These are phyloP conservation scores for Penicillium pancosmium DNA, from an alignment of 495 filamentous ascomycete species.

Conservation along the genomic window DNA sequence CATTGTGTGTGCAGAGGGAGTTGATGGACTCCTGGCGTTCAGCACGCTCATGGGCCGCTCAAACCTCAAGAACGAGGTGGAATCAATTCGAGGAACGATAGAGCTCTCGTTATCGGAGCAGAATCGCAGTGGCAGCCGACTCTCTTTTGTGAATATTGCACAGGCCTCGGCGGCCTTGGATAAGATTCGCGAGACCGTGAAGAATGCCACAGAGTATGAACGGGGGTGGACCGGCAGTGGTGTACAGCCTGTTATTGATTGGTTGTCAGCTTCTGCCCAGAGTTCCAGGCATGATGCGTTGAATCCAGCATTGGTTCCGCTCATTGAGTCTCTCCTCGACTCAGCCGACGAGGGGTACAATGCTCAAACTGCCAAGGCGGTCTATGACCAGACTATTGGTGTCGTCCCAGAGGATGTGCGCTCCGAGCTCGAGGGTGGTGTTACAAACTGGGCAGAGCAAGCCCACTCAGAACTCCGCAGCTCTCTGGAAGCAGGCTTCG, in stretches of 20 bases:
- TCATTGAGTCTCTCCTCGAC: constrained; percentile 68
- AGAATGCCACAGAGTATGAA: constrained; percentile 71
- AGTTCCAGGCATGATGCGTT: constrained; percentile 43
- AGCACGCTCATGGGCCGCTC: constrained; percentile 45
- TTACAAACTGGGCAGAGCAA: constrained; percentile 73
- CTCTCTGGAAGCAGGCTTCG: constrained; percentile 74
- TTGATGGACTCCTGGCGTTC: constrained; percentile 55
- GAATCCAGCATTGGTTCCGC: constrained; percentile 62
- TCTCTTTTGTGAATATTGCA: constrained; percentile 57
- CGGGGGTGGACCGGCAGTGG: constrained; percentile 73
- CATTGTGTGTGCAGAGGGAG: constrained; percentile 71
- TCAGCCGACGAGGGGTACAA: constrained; percentile 58
- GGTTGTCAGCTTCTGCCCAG: constrained; percentile 60
- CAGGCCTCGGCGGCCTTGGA: constrained; percentile 60
- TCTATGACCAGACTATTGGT: constrained; percentile 35
- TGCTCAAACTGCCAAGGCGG: constrained; percentile 46
- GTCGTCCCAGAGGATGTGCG: constrained; percentile 46
- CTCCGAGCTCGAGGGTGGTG: constrained; percentile 53
- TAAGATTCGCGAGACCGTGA: constrained; percentile 65
- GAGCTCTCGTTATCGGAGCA: constrained; percentile 47
- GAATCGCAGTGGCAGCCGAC: constrained; percentile 28
- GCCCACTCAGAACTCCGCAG: constrained; percentile 83
- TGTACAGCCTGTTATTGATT: constrained; percentile 64
- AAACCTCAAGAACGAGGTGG: constrained; percentile 36
- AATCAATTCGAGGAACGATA: constrained; percentile 57